These are phyloP conservation scores for Nigrospora oryzae DNA, from an alignment of 2,329 filamentous ascomycete genomes.

Conservation along the genomic window DNA sequence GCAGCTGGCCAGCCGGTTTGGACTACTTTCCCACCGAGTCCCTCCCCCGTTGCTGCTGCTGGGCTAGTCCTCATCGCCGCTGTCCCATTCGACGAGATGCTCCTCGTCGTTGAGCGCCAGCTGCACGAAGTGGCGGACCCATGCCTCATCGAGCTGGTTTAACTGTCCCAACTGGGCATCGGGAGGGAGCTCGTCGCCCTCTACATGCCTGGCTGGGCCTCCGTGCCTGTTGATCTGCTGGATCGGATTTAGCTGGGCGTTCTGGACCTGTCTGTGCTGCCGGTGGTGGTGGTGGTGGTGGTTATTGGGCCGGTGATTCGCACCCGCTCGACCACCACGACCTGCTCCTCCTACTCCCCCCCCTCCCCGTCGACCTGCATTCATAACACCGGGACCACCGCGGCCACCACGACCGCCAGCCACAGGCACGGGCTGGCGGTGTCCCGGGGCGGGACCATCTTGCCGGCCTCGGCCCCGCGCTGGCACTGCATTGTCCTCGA, in stretches of 20 bases:
- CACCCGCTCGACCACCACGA: constrained; percentile 15
- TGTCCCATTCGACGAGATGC: constrained; percentile 34
- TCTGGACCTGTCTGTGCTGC: constrained; percentile 14
- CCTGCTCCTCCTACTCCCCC: constrained; percentile 20
- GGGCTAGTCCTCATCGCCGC: constrained; percentile 22
- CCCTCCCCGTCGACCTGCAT: constrained; percentile 18
- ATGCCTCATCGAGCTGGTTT: constrained; percentile 36
- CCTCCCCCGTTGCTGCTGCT: background rate
- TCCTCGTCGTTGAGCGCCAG: constrained; percentile 45
- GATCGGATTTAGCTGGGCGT: constrained; percentile 4
- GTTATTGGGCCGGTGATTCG: constrained; percentile 13
- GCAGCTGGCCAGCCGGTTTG: too few relatives aligned
- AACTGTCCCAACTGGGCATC: constrained; percentile 21
- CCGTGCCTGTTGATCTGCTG: constrained; percentile 10
- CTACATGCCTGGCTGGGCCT: constrained; percentile 12
- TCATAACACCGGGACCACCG: constrained; percentile 13
- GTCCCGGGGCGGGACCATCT: constrained; percentile 9
- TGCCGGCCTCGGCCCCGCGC: constrained; percentile 6
- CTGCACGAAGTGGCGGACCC: constrained; percentile 46
- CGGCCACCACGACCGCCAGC: constrained; percentile 8
- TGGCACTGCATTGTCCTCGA: constrained; percentile 29
- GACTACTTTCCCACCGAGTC: background rate
- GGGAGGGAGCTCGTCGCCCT: constrained; percentile 8
- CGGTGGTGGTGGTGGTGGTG: background rate
- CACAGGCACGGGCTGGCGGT: constrained; percentile 13